Evolutionary conservation across 345 rosid species (phyloP), one percentile per base, ranked within the genome.

Genomic region (Zanthoxylum bungeanum): DNA sequence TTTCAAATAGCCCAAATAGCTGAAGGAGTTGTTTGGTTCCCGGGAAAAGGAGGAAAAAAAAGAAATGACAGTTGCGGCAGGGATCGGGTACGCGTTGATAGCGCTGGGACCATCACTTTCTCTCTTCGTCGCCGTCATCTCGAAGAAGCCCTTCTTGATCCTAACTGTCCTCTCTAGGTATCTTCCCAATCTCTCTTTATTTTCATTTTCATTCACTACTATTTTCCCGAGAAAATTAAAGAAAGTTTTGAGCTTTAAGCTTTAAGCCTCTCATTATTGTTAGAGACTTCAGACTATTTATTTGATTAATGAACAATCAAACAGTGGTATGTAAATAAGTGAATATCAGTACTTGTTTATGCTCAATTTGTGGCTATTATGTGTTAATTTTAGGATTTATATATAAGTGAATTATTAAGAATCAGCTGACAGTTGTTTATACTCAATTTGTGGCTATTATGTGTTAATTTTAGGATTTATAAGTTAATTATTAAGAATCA

Each of bases 161-260:
- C 96, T 95, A 81, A 91, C 93, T 44, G 83, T 95, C 46, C 98
- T 95, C 85, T 92, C 91, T 78, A 95, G 98, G 99, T 95, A 66
- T 68, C 7, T 37, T 60, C 14, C 9, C 17, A 4, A 44, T 46
- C 58, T 47, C 9, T 49, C 11, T 57, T 67, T 28, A 57, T 64
- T 34, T 25, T 36, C 64, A 21, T 1, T 60, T 62, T 39, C n/a
- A 12, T 25, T 62, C 49, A 39, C n/a, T 22, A 10, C 10, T n/a
- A 7, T 39, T 62, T 62, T 62, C 30, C 52, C 34, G 21, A 40
- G 66, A 5, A 63, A 63, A 16, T 27, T 3, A 63, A 42, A 25
- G 33, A 25, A 63, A 27, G 52, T 25, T 63, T 12, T 24, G 25
- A 2, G 1, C 7, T 62, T 21, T 39, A 37, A 34, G 33, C 7